phyloP scores from a whole-genome alignment of 352 stramenopile genomes.

The Pythium sp. region DNA sequence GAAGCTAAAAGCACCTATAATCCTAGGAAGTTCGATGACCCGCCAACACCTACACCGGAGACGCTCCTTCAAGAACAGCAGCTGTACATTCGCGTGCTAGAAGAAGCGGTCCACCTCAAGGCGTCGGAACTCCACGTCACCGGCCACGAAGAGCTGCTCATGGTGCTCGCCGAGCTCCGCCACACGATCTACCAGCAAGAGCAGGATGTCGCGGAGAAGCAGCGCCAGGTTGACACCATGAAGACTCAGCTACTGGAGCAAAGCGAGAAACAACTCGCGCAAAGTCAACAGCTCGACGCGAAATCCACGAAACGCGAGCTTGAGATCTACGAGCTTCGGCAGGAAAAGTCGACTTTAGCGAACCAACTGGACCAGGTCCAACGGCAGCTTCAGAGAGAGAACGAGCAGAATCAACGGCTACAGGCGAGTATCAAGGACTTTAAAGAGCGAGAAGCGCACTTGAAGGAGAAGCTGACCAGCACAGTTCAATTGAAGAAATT shows the following conservation, averaged over 20 bases:
- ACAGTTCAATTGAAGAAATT: conserved; percentile 26
- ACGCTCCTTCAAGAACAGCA: conserved; percentile 36
- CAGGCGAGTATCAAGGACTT: conserved; percentile 18
- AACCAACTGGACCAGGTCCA: conserved; percentile 28
- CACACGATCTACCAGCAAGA: conserved; percentile 80
- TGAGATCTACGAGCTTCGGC: conserved; percentile 17
- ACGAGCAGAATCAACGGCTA: conserved; percentile 18
- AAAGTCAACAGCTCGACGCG: conserved; percentile 20
- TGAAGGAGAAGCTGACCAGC: conserved; percentile 22
- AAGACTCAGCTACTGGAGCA: conserved; percentile 28
- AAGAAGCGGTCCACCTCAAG: conserved; percentile 74
- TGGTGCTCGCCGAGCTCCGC: conserved; percentile 71
- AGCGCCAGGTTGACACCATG: conserved; percentile 3
- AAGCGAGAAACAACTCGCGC: conserved; percentile 20
- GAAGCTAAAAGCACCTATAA: conserved; percentile 1
- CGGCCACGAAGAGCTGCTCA: conserved; percentile 70
- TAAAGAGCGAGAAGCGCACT: conserved; percentile 19
- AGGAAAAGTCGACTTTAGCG: conserved; percentile 30
- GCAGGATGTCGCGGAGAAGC: conserved; percentile 41
- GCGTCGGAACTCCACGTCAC: conserved; percentile 63
- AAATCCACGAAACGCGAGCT: conserved; percentile 23
- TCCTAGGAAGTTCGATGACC: not conserved
- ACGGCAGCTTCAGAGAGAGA: conserved; percentile 27
- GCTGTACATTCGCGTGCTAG: conserved; percentile 72
- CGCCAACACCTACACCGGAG: not conserved